Evolutionary conservation across 129 eudicot species (phyloP).

Genomic region (Logfia minima): DNA sequence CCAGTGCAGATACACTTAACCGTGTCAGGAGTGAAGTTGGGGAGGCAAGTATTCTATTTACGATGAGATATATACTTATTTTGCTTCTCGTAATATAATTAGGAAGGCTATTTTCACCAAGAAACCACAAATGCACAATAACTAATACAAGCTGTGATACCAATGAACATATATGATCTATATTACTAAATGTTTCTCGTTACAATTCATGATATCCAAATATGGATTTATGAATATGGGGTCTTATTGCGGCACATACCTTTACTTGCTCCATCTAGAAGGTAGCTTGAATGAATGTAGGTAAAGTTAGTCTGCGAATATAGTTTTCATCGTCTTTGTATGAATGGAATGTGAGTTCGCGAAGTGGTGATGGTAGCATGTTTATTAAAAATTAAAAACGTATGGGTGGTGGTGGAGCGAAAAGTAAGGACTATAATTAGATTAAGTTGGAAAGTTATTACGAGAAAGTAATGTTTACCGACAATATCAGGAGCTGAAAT

Average conservation of each 20-base stretch:
- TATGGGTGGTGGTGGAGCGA: background rate
- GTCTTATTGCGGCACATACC: background rate
- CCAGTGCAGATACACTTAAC: constrained; percentile 89
- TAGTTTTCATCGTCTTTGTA: background rate
- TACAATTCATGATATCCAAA: background rate
- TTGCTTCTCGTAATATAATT: background rate
- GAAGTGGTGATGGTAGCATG: constrained; percentile 10
- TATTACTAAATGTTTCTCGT: background rate
- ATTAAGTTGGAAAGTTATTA: too few relatives aligned
- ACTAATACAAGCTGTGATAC: background rate
- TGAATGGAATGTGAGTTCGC: constrained; percentile 2
- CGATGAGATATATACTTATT: background rate
- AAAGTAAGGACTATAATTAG: too few relatives aligned
- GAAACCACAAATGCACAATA: too few relatives aligned
- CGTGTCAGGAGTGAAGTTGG: constrained; percentile 96
- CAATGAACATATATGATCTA: background rate
- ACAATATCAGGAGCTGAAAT: background rate
- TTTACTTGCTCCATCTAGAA: background rate
- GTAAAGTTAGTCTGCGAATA: background rate
- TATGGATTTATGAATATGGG: background rate
- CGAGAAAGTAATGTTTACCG: too few relatives aligned
- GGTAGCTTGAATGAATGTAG: background rate
- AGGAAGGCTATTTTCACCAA: background rate
- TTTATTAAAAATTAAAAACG: background rate
- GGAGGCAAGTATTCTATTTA: constrained; percentile 65